These are phyloP conservation scores for Coccinonectria pachysandricola DNA, from an alignment of 2,329 filamentous ascomycete species.

Conservation along the genomic window DNA sequence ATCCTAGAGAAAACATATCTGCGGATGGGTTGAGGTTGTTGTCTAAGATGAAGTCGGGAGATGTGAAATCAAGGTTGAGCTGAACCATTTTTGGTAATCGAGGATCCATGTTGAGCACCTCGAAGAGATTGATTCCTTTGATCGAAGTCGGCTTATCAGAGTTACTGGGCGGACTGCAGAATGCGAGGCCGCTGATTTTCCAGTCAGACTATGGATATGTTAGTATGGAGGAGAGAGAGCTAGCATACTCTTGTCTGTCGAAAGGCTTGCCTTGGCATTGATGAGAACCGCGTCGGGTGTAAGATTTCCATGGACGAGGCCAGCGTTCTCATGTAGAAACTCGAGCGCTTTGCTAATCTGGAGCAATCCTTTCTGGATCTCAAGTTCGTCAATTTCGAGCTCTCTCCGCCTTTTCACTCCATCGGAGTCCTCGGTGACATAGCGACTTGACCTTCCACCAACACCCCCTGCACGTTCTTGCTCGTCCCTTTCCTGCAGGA, in stretches of 20 bases:
- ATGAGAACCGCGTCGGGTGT: constrained; percentile 90
- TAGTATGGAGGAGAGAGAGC: constrained; percentile 11
- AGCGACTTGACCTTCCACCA: constrained; percentile 64
- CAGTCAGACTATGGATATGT: constrained; percentile 64
- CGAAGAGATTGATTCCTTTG: constrained; percentile 69
- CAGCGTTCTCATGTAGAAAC: constrained; percentile 90
- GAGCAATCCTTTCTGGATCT: constrained; percentile 91
- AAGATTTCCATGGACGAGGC: constrained; percentile 85
- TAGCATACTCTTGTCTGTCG: neutral
- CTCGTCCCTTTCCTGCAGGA: constrained; percentile 82
- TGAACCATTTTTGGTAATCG: constrained; percentile 75
- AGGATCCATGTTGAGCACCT: constrained; percentile 76
- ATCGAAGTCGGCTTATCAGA: constrained; percentile 67
- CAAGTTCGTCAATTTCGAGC: constrained; percentile 88
- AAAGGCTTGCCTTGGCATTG: constrained; percentile 66
- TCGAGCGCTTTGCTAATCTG: constrained; percentile 91
- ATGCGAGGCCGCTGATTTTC: constrained; percentile 94
- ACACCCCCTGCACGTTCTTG: constrained; percentile 62
- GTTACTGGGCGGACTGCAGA: constrained; percentile 70
- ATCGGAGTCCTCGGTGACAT: constrained; percentile 69
- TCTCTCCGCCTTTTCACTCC: constrained; percentile 65
- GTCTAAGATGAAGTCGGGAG: constrained; percentile 89
- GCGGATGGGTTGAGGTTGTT: constrained; percentile 73
- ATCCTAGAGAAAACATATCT: constrained; percentile 88
- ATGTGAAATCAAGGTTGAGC: constrained; percentile 84